Evolutionary conservation across 2,329 filamentous ascomycete genomes (phyloP).

Genomic region (Ilyonectria robusta): DNA sequence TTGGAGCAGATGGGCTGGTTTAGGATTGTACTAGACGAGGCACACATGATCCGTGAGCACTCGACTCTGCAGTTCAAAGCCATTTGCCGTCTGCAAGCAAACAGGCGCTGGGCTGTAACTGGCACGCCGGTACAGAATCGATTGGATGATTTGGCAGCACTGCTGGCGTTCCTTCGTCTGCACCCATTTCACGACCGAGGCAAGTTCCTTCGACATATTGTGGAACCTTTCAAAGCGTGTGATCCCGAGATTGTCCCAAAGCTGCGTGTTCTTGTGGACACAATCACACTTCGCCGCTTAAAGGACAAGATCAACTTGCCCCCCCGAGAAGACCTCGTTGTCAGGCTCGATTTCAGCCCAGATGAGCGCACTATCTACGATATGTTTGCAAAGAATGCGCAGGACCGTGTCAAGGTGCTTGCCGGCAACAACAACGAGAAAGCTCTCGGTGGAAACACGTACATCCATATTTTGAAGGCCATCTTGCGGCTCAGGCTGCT

Average conservation of each 20-base stretch:
- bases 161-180: slow-evolving; percentile 88
- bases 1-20: slow-evolving; percentile 90
- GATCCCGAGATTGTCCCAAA: slow-evolving; percentile 88
- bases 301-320: slow-evolving; percentile 94
- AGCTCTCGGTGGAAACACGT: slow-evolving; percentile 85
- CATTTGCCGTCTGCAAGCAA: slow-evolving; percentile 83
- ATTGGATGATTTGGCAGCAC: slow-evolving; percentile 88
- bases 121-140: slow-evolving; percentile 96
- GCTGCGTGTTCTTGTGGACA: slow-evolving; percentile 90
- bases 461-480: slow-evolving; percentile 92
- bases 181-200: slow-evolving; percentile 86
- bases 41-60: slow-evolving; percentile 92
- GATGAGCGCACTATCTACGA: slow-evolving; percentile 86
- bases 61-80: slow-evolving; percentile 86
- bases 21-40: slow-evolving; percentile 93
- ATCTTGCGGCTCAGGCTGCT: slow-evolving; percentile 91
- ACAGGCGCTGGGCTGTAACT: slow-evolving; percentile 95
- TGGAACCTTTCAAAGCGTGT: slow-evolving; percentile 88
- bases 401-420: slow-evolving; percentile 84
- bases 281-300: slow-evolving; percentile 90
- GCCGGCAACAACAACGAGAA: slow-evolving; percentile 70
- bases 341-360: slow-evolving; percentile 81
- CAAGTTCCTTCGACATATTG: slow-evolving; percentile 84
- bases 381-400: slow-evolving; percentile 85
- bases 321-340: slow-evolving; percentile 78